Base-by-base conservation (phyloP, 148 eudicot species). In the Arbutus unedo region DNA sequence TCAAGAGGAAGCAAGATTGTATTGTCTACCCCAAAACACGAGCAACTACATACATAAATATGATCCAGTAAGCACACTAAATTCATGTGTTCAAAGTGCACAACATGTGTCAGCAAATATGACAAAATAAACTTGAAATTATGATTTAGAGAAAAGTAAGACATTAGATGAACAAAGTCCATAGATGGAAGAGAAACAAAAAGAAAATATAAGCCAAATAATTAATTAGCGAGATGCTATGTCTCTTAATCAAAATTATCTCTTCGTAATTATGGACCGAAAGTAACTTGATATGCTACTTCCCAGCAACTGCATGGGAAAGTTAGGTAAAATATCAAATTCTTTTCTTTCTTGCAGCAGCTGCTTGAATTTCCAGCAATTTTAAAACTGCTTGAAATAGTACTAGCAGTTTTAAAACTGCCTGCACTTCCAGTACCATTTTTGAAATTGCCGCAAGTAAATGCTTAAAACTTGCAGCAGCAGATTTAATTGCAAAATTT, bases 1-100 rank as follows among this genome's bases (percentile, higher is more conserved):
- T 96, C 99, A 77, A 94, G 94, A 75, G 99, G 99, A 87, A 92
- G 93, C 31, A 96, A 87, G 80, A 92, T 87, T 79, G 88, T 91
- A 84, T 91, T 79, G 94, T 98, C 99, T 96, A 93, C 76, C 18
- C 73, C 84, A 62, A 70, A 66, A 81, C 68, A 64, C 47, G 83
- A 77, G 21, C 38, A 31, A 31, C 72, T 62, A 79, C 77, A 50
- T 19, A 55, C 53, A 38, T 74, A 45, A 56, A 76, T 54, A 23
- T 43, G 18, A 75, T 23, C 11, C 15, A 38, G n/a, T 13, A 73
- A 43, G 80, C 59, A 78, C 55, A 57, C 21, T 44, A 23, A 45
- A 41, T n/a, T 74, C 57, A 55, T 55, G 44, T 23, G 8, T 6
- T 43, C 11, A 59, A 81, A 44, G 75, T 50, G 38, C 19, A 70